Evolutionary conservation across 345 rosid genomes (phyloP), one percentile per base, ranked within the genome.

Genomic region (Eucalyptus fibrosa): DNA sequence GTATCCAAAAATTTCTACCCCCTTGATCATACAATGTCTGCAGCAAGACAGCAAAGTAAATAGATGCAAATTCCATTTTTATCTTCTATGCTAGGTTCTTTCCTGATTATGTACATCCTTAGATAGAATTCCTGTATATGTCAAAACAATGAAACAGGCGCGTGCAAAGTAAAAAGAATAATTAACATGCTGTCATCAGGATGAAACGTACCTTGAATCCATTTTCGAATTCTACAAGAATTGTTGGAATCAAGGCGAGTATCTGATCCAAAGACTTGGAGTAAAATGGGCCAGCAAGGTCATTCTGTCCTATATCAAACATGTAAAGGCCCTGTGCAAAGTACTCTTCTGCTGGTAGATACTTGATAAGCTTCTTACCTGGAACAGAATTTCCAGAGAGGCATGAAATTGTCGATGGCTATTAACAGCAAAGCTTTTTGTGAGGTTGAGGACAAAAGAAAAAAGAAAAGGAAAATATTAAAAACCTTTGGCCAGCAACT

Each of bases 221-320:
- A 47, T 88, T 89, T 92, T 98, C 99, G 47, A 98, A 96, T 90
- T 95, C 98, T 44, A 91, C 89, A 92, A 98, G 92, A 89, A 92
- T 93, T 30, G 93, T 88, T 2, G 99, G 99, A 89, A 97, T 93
- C 34, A 92, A 93, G 45, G 98, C 99, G 87, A 97, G 90, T 32
- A 98, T 90, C 92, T 98, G 99, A 88, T 98, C 98, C 45, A 91
- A 93, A 87, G 98, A 92, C 89, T 96, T 97, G 67, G 99, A 98
- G 88, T 98, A 98, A 88, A 98, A 98, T 81, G 97, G 95, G 90
- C 99, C 99, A 85, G 98, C 99, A 86, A 98, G 92, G 93, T 98
- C 99, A 89, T 98, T 98, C 93, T 98, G 99, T 55, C 99, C 99
- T 23, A 98, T 96, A 56, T 98, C 99, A 86, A 97, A 94, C 97